A percentile compares a stretch with the other conserved stretches of the same genome.
These are phyloP conservation scores for Pythium plurisporium DNA, from an alignment of 352 stramenopile genomes.

Conservation along the genomic window DNA sequence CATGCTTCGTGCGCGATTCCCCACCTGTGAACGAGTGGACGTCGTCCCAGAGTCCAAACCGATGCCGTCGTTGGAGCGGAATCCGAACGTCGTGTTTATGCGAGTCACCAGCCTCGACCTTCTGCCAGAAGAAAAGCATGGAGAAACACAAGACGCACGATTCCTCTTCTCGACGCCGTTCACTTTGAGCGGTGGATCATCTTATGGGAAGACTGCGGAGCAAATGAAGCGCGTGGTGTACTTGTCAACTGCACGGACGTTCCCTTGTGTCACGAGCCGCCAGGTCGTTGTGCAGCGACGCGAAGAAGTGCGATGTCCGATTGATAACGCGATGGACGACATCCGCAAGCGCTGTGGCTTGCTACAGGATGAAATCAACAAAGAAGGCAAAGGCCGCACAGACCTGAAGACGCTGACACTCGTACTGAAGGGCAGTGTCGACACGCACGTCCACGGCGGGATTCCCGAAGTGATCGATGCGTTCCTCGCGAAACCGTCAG, in stretches of 20 bases:
- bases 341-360: conserved; percentile 57
- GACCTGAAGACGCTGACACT: conserved; percentile 76
- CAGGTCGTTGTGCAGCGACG: conserved; percentile 34
- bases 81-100: conserved; percentile 61
- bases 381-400: conserved; percentile 35
- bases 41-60: conserved; percentile 51
- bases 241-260: conserved; percentile 34
- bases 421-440: conserved; percentile 76
- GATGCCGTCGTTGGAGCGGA: conserved; percentile 28
- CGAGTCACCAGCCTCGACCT: conserved; percentile 33
- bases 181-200: conserved; percentile 28
- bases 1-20: conserved; percentile 46
- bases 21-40: conserved; percentile 52
- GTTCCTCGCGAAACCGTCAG: conserved; percentile 30
- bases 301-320: conserved; percentile 54
- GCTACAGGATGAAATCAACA: conserved; percentile 51
- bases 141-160: neutral
- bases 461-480: conserved; percentile 69
- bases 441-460: conserved; percentile 73
- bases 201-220: conserved; percentile 61
- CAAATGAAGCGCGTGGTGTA: conserved; percentile 69
- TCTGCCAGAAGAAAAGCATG: neutral
- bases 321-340: conserved; percentile 77
- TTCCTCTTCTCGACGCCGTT: conserved; percentile 62
- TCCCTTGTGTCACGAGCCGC: conserved; percentile 48